A percentile compares a stretch with the other conserved stretches of the same genome.
phyloP scores from a whole-genome alignment of 2,329 filamentous ascomycete species.

The Fusarium continuum region DNA sequence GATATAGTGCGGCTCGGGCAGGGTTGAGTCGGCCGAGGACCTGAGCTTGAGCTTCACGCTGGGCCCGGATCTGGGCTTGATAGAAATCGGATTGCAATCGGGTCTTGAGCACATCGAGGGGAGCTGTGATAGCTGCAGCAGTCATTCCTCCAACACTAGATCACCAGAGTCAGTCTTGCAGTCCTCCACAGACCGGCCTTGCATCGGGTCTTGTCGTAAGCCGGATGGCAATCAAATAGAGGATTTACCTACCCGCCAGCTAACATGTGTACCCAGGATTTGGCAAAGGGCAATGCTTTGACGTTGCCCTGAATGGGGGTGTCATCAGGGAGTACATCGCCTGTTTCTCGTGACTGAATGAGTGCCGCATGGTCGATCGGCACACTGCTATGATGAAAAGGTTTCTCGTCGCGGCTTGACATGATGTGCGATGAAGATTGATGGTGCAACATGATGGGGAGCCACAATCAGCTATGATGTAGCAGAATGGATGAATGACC shows the following conservation, averaged over 20 bases:
- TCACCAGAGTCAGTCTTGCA: slow-evolving; percentile 23
- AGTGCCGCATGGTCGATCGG: slow-evolving; percentile 53
- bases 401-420: slow-evolving; percentile 46
- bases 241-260: slow-evolving; percentile 78
- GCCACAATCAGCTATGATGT: not conserved
- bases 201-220: not conserved
- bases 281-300: slow-evolving; percentile 65
- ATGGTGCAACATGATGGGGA: slow-evolving; percentile 47
- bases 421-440: slow-evolving; percentile 41
- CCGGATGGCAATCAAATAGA: not conserved
- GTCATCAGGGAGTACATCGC: slow-evolving; percentile 61
- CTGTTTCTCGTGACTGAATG: slow-evolving; percentile 69
- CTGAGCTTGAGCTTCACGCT: slow-evolving; percentile 68
- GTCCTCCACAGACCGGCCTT: not conserved
- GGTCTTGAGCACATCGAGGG: slow-evolving; percentile 93
- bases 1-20: slow-evolving; percentile 71
- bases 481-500: not conserved
- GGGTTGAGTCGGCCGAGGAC: slow-evolving; percentile 63
- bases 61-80: slow-evolving; percentile 79
- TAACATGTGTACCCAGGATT: slow-evolving; percentile 91
- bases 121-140: slow-evolving; percentile 89
- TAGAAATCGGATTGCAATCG: slow-evolving; percentile 95
- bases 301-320: slow-evolving; percentile 44
- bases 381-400: slow-evolving; percentile 44
- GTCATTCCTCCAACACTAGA: slow-evolving; percentile 86